Evolutionary conservation across 768 basidiomycete genomes (phyloP).

Genomic region (Dioszegia hungarica): DNA sequence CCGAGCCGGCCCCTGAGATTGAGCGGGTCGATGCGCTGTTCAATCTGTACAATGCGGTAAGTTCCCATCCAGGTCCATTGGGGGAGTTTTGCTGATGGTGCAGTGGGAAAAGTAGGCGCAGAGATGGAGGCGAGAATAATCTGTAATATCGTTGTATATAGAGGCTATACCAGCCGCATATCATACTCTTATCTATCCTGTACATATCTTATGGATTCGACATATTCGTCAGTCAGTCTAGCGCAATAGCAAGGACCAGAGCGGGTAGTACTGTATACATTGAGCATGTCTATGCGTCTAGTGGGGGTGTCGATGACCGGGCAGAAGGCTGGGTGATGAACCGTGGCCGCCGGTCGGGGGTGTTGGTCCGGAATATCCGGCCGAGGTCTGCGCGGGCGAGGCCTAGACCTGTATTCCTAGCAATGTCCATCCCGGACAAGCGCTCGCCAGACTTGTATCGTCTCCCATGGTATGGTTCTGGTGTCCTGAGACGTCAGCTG

Average conservation of each 20-base stretch:
- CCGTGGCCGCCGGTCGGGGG: not conserved
- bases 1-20: too few relatives aligned
- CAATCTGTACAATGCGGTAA: not conserved
- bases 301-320: not conserved
- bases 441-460: constrained; percentile 18
- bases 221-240: too few relatives aligned
- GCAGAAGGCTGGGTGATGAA: not conserved
- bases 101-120: constrained; percentile 9
- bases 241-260: too few relatives aligned
- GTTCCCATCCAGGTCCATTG: not conserved
- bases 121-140: too few relatives aligned
- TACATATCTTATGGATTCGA: too few relatives aligned
- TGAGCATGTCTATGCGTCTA: not conserved
- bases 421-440: constrained; percentile 17
- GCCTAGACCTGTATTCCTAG: constrained; percentile 18
- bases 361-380: not conserved
- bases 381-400: constrained; percentile 19
- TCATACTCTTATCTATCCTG: not conserved
- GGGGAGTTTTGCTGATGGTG: not conserved
- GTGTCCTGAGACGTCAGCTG: not conserved
- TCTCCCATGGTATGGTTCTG: constrained; percentile 14
- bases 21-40: constrained; percentile 1
- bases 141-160: too few relatives aligned
- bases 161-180: too few relatives aligned
- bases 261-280: too few relatives aligned